Conservation (phyloP, 805 yeast genomes). For the Saccharomyces cerevisiae region DNA sequence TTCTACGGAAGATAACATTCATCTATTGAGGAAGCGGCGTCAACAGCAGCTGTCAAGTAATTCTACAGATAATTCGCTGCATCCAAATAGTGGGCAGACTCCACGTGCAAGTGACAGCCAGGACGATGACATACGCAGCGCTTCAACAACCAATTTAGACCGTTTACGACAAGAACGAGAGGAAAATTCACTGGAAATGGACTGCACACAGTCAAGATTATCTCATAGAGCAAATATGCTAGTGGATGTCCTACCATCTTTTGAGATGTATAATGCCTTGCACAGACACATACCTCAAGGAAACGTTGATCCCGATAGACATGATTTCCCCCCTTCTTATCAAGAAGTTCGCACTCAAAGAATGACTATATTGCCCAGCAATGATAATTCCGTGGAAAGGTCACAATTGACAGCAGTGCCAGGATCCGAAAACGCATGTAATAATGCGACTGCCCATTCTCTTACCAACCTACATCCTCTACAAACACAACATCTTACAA, state of each 20-base stretch:
- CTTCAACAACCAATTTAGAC: not conserved
- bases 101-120: not conserved
- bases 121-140: not conserved
- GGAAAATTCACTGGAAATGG: not conserved
- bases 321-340: slow-evolving; percentile 32
- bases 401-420: not conserved
- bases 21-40: not conserved
- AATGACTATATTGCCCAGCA: slow-evolving; percentile 7
- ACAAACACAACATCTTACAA: slow-evolving; percentile 14
- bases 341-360: slow-evolving; percentile 17
- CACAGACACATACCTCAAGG: slow-evolving; percentile 37
- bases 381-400: slow-evolving; percentile 10
- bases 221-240: slow-evolving; percentile 11
- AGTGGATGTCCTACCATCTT: slow-evolving; percentile 58
- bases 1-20: not conserved
- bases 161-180: not conserved
- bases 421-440: not conserved
- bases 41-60: not conserved
- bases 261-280: slow-evolving; percentile 53
- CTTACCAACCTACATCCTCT: slow-evolving; percentile 12
- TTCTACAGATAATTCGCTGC: not conserved
- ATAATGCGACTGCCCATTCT: not conserved
- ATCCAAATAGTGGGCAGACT: not conserved
- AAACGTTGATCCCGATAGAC: slow-evolving; percentile 27
- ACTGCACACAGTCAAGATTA: not conserved